These are phyloP conservation scores for Nicotiana tomentosiformis DNA, from an alignment of 257 asterid species.

Conservation along the genomic window DNA sequence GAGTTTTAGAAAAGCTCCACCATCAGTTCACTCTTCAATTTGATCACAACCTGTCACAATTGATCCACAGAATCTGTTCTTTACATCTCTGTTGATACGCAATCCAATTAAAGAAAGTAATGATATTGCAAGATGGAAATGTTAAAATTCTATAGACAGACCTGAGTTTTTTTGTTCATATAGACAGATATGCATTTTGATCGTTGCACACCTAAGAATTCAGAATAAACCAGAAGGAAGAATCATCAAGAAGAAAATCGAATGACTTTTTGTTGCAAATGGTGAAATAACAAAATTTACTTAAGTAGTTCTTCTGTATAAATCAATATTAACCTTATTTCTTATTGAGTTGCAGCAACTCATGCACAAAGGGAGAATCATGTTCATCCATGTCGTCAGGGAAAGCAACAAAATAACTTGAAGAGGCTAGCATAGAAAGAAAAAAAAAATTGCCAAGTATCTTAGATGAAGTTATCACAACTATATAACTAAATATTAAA, in stretches of 20 bases:
- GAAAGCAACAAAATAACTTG: conserved; percentile 22
- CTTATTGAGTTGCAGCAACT: conserved; percentile 56
- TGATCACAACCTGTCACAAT: conserved; percentile 34
- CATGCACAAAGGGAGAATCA: conserved; percentile 58
- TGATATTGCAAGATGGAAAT: neutral
- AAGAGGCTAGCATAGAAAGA: too few relatives aligned
- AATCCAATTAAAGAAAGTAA: too few relatives aligned
- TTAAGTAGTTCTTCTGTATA: neutral
- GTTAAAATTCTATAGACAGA: conserved; percentile 2
- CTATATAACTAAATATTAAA: too few relatives aligned
- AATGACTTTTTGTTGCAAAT: neutral
- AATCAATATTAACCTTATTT: conserved; percentile 40
- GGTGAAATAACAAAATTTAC: neutral
- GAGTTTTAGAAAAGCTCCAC: too few relatives aligned
- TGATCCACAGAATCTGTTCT: neutral
- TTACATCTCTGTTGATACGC: neutral
- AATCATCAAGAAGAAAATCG: neutral
- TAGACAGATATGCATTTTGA: conserved; percentile 65
- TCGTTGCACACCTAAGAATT: conserved; percentile 46
- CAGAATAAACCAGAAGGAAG: neutral
- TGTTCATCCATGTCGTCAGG: conserved; percentile 35
- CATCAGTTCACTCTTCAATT: too few relatives aligned
- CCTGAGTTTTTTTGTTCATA: conserved; percentile 64
- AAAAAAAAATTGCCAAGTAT: too few relatives aligned
- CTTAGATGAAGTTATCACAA: too few relatives aligned